These are phyloP conservation scores for Sugiyamaella valdiviana DNA, from an alignment of 805 yeast genomes.

Conservation along the genomic window DNA sequence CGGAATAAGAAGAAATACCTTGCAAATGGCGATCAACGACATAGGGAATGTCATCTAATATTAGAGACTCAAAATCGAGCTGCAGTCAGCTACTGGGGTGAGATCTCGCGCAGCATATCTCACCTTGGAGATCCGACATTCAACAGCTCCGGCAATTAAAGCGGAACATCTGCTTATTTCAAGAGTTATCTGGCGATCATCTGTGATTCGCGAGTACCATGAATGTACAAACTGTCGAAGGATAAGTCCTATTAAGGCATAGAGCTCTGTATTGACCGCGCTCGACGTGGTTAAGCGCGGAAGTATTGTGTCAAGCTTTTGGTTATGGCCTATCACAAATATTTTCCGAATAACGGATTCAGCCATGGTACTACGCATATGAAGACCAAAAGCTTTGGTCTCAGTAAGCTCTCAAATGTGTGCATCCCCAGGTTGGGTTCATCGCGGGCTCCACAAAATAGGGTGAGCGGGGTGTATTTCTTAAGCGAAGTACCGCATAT, in stretches of 20 bases:
- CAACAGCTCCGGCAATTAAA: constrained; percentile 38
- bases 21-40: constrained; percentile 37
- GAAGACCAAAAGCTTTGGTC: neutral
- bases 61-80: constrained; percentile 33
- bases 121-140: constrained; percentile 30
- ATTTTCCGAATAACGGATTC: constrained; percentile 26
- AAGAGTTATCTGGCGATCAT: constrained; percentile 37
- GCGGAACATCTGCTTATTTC: constrained; percentile 34
- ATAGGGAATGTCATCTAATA: constrained; percentile 43
- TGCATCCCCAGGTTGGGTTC: neutral
- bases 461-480: too few relatives aligned
- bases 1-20: constrained; percentile 1
- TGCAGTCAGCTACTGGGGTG: neutral
- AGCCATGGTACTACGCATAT: constrained; percentile 1
- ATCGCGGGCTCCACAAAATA: neutral
- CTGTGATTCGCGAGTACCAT: constrained; percentile 42
- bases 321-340: constrained; percentile 23
- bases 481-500: too few relatives aligned
- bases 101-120: constrained; percentile 11
- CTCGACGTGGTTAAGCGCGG: constrained; percentile 39
- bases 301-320: constrained; percentile 24
- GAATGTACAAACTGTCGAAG: constrained; percentile 41
- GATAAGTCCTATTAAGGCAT: constrained; percentile 42
- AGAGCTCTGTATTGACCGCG: constrained; percentile 40
- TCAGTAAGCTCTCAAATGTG: neutral